Evolutionary conservation across 495 filamentous ascomycete genomes (phyloP).

Genomic region (Halenospora varia): DNA sequence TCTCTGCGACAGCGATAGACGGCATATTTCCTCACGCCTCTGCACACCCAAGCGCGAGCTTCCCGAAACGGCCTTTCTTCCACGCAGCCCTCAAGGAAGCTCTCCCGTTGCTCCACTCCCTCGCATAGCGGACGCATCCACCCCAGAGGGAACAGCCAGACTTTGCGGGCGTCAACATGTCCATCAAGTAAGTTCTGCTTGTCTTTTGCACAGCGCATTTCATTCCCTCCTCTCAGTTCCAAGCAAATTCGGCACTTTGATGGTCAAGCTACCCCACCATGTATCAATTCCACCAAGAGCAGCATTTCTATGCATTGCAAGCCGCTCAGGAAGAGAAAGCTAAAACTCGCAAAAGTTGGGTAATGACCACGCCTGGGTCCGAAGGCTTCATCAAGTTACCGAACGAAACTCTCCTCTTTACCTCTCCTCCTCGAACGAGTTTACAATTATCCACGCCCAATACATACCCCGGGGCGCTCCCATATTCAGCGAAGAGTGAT

Average conservation of each 20-base stretch:
- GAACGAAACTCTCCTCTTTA: slow-evolving; percentile 64
- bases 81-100: neutral
- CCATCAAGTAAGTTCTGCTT: slow-evolving; percentile 36
- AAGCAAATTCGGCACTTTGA: neutral
- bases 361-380: slow-evolving; percentile 56
- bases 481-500: slow-evolving; percentile 54
- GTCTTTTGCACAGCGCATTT: neutral
- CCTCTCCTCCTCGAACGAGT: slow-evolving; percentile 66
- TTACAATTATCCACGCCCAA: slow-evolving; percentile 59
- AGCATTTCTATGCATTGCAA: slow-evolving; percentile 19
- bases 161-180: slow-evolving; percentile 29
- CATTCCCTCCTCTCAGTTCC: neutral
- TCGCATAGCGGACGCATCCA: slow-evolving; percentile 15
- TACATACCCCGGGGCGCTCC: slow-evolving; percentile 50
- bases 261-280: slow-evolving; percentile 4
- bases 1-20: neutral
- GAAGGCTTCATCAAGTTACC: slow-evolving; percentile 67
- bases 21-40: neutral
- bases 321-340: slow-evolving; percentile 11
- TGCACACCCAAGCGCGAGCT: neutral
- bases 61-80: neutral
- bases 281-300: slow-evolving; percentile 26
- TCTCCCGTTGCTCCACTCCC: slow-evolving; percentile 3
- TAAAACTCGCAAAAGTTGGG: slow-evolving; percentile 56
- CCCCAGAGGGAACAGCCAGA: neutral